Percentiles rank a stretch among this genome's conserved stretches.
phyloP scores from a whole-genome alignment of 345 rosid genomes.

The Populus euphratica region DNA sequence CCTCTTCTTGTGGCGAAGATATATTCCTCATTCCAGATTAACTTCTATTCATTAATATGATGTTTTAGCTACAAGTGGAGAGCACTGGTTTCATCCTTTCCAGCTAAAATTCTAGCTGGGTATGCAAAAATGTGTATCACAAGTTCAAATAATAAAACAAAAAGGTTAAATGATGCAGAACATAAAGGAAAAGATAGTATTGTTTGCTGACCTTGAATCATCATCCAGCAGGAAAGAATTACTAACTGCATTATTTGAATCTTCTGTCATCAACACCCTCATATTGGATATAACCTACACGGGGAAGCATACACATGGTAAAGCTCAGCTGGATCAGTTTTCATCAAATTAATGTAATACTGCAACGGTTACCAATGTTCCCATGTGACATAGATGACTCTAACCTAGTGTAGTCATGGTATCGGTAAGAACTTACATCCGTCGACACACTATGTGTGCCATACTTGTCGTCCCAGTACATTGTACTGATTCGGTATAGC shows the following conservation, averaged over 20 bases:
- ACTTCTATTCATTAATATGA: neutral
- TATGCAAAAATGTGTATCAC: neutral
- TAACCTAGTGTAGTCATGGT: slow-evolving; percentile 17
- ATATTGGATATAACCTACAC: slow-evolving; percentile 75
- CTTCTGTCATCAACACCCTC: slow-evolving; percentile 96
- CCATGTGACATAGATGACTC: slow-evolving; percentile 14
- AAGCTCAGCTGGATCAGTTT: neutral
- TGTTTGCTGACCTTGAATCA: slow-evolving; percentile 68
- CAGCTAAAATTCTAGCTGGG: neutral
- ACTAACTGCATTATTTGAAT: slow-evolving; percentile 90
- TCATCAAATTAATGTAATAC: neutral
- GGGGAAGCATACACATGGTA: neutral
- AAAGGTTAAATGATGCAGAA: neutral
- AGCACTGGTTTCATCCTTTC: neutral
- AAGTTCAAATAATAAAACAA: neutral
- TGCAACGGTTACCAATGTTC: neutral
- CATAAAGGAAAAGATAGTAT: neutral
- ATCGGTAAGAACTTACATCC: slow-evolving; percentile 56
- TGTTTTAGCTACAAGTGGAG: neutral
- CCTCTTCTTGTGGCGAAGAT: neutral
- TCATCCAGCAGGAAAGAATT: slow-evolving; percentile 91
- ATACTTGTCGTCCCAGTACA: slow-evolving; percentile 98
- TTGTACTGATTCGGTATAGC: slow-evolving; percentile 78
- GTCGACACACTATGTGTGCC: slow-evolving; percentile 85
- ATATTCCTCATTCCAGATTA: neutral